Evolutionary conservation across 78 protist genomes (phyloP).

Genomic region (Speleostelium caveatum): DNA sequence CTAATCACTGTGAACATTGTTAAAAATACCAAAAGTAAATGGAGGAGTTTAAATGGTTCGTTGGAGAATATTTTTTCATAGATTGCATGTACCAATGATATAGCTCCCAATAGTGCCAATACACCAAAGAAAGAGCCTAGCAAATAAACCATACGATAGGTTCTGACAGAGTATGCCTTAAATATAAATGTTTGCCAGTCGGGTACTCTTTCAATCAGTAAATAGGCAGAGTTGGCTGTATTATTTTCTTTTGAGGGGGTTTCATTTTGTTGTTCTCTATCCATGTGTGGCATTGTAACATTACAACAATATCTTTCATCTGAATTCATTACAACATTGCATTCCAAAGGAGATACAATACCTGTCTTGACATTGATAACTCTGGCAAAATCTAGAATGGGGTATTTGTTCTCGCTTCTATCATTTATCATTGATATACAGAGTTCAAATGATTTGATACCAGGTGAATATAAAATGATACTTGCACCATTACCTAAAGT

Average conservation of each 20-base stretch:
- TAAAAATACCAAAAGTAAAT: constrained; percentile 25
- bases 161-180: neutral
- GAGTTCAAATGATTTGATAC: neutral
- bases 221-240: neutral
- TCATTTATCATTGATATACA: neutral
- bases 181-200: constrained; percentile 5
- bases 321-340: neutral
- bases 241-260: neutral
- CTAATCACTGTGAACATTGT: constrained; percentile 6
- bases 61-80: neutral
- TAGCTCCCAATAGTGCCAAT: neutral
- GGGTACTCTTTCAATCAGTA: constrained; percentile 9
- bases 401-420: neutral
- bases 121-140: constrained; percentile 10
- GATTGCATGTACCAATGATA: neutral
- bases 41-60: constrained; percentile 47
- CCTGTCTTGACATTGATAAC: neutral
- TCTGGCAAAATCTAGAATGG: constrained; percentile 17
- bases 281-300: neutral
- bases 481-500: constrained; percentile 23
- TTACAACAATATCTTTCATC: constrained; percentile 22
- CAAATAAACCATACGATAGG: constrained; percentile 1
- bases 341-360: constrained; percentile 23
- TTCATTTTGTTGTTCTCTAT: neutral
- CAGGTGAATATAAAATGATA: neutral